Conservation (phyloP, 225 moss, liverwort and hornwort species). For the Physcomitrellopsis africana region DNA sequence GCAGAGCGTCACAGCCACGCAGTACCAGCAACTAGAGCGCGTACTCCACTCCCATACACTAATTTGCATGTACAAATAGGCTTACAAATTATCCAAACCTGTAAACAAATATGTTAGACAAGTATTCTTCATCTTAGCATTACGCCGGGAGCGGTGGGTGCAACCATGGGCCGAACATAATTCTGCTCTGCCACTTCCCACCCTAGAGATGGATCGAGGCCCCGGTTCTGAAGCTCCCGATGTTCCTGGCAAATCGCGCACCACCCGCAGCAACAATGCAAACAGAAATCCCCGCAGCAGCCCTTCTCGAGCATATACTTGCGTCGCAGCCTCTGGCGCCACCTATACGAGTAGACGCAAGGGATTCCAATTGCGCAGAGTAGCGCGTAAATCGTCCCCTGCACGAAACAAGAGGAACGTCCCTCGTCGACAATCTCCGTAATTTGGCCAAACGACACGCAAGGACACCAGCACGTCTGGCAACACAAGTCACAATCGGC, state of each 20-base stretch:
- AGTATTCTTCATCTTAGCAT: slow-evolving; percentile 33
- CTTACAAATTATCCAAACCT: too few relatives aligned
- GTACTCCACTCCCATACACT: too few relatives aligned
- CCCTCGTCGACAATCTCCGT: slow-evolving; percentile 43
- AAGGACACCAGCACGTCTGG: slow-evolving; percentile 56
- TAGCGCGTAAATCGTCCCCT: slow-evolving; percentile 22
- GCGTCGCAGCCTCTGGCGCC: slow-evolving; percentile 39
- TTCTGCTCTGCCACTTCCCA: slow-evolving; percentile 34
- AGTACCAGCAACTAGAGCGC: too few relatives aligned
- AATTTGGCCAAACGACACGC: slow-evolving; percentile 50
- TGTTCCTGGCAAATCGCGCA: slow-evolving; percentile 58
- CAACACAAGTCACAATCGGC: slow-evolving; percentile 47
- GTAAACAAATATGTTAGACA: too few relatives aligned
- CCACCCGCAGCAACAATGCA: slow-evolving; percentile 36
- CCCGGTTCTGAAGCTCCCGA: slow-evolving; percentile 42
- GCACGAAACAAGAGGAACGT: slow-evolving; percentile 11
- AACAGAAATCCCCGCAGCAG: slow-evolving; percentile 46
- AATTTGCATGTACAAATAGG: too few relatives aligned
- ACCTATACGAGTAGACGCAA: slow-evolving; percentile 40
- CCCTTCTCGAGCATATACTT: slow-evolving; percentile 38
- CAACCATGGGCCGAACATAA: slow-evolving; percentile 20
- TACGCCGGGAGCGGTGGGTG: slow-evolving; percentile 22
- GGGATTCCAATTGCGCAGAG: slow-evolving; percentile 35
- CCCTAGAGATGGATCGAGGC: slow-evolving; percentile 44
- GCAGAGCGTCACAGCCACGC: too few relatives aligned